phyloP scores from a whole-genome alignment of 2,329 filamentous ascomycete genomes.

The Penicillium sp. region DNA sequence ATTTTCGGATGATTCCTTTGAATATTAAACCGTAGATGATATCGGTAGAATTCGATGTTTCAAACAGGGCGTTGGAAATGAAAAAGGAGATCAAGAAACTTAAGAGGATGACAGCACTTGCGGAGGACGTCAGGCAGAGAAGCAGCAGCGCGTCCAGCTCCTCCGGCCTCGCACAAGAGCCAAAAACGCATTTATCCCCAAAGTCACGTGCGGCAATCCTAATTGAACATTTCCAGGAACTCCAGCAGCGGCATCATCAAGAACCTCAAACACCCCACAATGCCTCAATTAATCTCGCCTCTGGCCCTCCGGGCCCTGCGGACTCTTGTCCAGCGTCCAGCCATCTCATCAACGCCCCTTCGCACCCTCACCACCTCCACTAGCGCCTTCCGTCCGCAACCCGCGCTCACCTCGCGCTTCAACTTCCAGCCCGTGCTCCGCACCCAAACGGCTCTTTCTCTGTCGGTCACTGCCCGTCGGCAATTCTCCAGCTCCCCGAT shows the following conservation, averaged over 20 bases:
- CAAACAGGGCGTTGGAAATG: background rate
- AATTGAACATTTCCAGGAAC: conserved; percentile 13
- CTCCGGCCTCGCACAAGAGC: conserved; percentile 27
- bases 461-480: conserved; percentile 31
- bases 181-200: conserved; percentile 23
- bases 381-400: conserved; percentile 17
- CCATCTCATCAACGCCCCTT: conserved; percentile 16
- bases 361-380: conserved; percentile 28
- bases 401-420: conserved; percentile 20
- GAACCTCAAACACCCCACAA: conserved; percentile 21
- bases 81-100: conserved; percentile 5
- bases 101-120: conserved; percentile 13
- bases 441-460: conserved; percentile 25
- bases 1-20: background rate
- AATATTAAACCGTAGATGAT: background rate
- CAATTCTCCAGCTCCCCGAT: conserved; percentile 61
- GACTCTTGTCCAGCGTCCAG: conserved; percentile 32
- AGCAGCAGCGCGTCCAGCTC: conserved; percentile 39
- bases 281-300: conserved; percentile 37
- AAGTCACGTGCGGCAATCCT: conserved; percentile 27
- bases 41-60: background rate
- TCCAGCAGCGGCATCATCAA: background rate
- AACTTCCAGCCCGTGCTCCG: conserved; percentile 33
- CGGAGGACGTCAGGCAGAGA: conserved; percentile 17
- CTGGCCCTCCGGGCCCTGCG: conserved; percentile 38